Evolutionary conservation across 148 eudicot species (phyloP).

Genomic region (Chenopodium quinoa): DNA sequence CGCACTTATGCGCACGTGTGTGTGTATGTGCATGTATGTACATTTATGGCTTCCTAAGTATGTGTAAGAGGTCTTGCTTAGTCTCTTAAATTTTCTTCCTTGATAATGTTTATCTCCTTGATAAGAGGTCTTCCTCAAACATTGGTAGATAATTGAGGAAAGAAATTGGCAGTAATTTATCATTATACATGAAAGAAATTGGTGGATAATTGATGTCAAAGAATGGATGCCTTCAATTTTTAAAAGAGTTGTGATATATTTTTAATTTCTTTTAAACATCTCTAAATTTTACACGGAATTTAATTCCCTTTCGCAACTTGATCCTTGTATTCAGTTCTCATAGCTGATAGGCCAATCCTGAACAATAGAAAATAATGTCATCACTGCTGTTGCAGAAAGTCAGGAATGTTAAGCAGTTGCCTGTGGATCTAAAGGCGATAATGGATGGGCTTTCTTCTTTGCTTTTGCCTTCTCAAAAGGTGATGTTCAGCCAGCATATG

Average conservation of each 20-base stretch:
- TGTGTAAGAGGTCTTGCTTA: background rate
- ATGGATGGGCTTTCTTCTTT: conserved; percentile 80
- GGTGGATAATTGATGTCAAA: background rate
- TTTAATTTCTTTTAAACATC: background rate
- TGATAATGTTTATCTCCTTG: background rate
- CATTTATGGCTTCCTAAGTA: background rate
- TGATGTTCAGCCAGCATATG: conserved; percentile 76
- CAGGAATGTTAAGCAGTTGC: conserved; percentile 54
- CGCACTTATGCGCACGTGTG: background rate
- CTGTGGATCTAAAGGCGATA: conserved; percentile 75
- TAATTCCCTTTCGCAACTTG: background rate
- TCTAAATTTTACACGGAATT: background rate
- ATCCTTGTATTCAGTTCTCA: background rate
- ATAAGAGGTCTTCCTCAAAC: too few species aligned
- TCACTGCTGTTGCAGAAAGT: conserved; percentile 55
- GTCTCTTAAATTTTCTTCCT: background rate
- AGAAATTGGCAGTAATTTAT: too few species aligned
- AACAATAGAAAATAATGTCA: conserved; percentile 13
- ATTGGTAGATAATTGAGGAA: too few species aligned
- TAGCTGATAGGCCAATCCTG: background rate
- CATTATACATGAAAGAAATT: background rate
- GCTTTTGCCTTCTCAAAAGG: conserved; percentile 79
- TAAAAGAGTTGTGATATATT: background rate
- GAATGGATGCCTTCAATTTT: background rate
- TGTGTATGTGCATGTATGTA: background rate